Evolutionary conservation across 1,284 basidiomycete species (phyloP).

Genomic region (Ustilago bromivora): DNA sequence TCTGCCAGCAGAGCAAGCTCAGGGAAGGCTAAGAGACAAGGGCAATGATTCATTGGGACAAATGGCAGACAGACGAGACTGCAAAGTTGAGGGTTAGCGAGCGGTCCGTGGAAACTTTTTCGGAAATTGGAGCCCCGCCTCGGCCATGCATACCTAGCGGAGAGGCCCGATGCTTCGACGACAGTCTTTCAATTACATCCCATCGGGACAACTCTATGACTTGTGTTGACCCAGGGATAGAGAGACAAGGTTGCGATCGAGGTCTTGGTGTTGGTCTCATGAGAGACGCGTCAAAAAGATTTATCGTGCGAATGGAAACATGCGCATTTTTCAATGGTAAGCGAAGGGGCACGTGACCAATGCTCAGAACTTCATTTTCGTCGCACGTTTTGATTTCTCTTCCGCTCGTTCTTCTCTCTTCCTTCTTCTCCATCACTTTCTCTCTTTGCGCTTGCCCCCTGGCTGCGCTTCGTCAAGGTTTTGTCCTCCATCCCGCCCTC

Average conservation of each 20-base stretch:
- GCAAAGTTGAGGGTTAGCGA: constrained; percentile 4
- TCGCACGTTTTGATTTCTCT: no score
- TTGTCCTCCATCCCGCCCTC: no score
- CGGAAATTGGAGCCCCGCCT: constrained; percentile 43
- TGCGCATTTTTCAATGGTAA: no score
- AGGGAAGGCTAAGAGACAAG: neutral
- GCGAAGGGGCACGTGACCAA: no score
- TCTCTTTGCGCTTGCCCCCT: no score
- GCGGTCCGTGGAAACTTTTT: constrained; percentile 1
- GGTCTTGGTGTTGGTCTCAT: constrained; percentile 9
- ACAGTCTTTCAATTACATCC: no score
- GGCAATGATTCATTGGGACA: neutral
- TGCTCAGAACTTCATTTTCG: no score
- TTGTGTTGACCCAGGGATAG: neutral
- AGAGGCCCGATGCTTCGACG: neutral
- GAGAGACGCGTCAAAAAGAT: constrained; percentile 14
- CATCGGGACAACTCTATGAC: no score
- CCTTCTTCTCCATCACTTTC: no score
- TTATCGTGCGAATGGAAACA: no score
- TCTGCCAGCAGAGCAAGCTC: neutral
- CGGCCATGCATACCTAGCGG: constrained; percentile 12
- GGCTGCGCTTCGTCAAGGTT: no score
- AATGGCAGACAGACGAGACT: neutral
- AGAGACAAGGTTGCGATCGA: neutral
- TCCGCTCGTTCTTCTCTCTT: no score